Base-by-base conservation (phyloP, 805 yeast species). In the Metschnikowia cubensis region DNA sequence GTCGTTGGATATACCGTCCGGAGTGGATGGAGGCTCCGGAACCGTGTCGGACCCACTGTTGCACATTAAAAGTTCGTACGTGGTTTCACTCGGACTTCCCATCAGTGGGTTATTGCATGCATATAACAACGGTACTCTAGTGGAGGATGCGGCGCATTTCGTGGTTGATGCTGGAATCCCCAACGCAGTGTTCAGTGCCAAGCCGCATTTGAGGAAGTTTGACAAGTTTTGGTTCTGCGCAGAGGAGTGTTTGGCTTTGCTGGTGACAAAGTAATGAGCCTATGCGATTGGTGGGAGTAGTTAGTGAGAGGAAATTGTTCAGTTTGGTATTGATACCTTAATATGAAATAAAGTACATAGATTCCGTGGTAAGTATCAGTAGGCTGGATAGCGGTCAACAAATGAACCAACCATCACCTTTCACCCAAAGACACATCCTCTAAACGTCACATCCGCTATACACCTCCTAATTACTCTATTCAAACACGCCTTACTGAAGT, bases 21-120 rank as follows among this genome's bases (percentile, higher is more conserved):
- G 96, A 4, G 71, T 85, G 37, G 96, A 88, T 60, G 84, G 90
- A 6, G 88, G 94, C 4, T 81, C 95, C 0, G 97, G 96, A 6
- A 71, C 68, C 22, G 62, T 63, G 7, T 62, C 57, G 56, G 70
- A 62, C 42, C 57, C 60, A 6, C 55, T 64, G 25, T 56, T 70
- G 11, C 63, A 68, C 5, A 60, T 84, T 8, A 66, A 71, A 11
- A 70, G 86, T 50, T 77, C 76, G 51, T 82, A 83, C 69, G 76
- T 88, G 35, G 77, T 84, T 3, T 83, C 91, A 34, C 68, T 84
- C 59, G 96, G 94, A 2, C 69, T 89, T 54, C 95, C 96, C 2
- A 65, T 87, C 42, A 76, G 80, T 18, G 86, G 90, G 0, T 59
- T 85, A 22, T 60, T 79, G 14, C 81, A 80, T 55, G 82, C 86